These are phyloP conservation scores for Metarhizium brunneum DNA, from an alignment of 2,329 filamentous ascomycete species.

Conservation along the genomic window DNA sequence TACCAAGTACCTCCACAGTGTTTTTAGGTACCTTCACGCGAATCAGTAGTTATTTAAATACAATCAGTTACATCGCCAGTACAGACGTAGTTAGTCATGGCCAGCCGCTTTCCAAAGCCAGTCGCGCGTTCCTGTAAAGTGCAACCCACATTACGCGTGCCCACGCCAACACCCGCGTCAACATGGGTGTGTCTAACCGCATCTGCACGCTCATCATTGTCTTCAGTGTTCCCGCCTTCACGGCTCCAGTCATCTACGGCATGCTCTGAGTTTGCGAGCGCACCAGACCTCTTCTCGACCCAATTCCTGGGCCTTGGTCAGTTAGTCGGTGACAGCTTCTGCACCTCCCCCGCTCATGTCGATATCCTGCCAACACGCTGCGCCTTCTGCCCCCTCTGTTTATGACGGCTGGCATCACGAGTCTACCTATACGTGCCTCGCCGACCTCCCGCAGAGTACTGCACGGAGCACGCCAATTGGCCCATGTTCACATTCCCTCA, in stretches of 20 bases:
- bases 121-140: not conserved
- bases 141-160: not conserved
- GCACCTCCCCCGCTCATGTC: not conserved
- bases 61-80: no score
- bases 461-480: slow-evolving; percentile 14
- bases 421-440: slow-evolving; percentile 26
- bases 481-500: slow-evolving; percentile 14
- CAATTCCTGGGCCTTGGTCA: not conserved
- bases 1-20: no score
- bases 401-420: slow-evolving; percentile 25
- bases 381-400: slow-evolving; percentile 13
- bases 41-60: no score
- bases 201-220: not conserved
- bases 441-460: slow-evolving; percentile 20
- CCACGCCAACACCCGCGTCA: not conserved
- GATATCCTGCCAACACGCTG: not conserved
- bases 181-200: not conserved
- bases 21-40: no score
- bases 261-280: not conserved
- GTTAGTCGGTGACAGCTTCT: not conserved
- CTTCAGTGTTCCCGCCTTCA: not conserved
- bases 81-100: no score
- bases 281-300: not conserved
- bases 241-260: not conserved
- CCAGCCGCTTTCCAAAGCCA: no score